These are phyloP conservation scores for Beta vulgaris DNA, from an alignment of 148 eudicot genomes.

Conservation along the genomic window DNA sequence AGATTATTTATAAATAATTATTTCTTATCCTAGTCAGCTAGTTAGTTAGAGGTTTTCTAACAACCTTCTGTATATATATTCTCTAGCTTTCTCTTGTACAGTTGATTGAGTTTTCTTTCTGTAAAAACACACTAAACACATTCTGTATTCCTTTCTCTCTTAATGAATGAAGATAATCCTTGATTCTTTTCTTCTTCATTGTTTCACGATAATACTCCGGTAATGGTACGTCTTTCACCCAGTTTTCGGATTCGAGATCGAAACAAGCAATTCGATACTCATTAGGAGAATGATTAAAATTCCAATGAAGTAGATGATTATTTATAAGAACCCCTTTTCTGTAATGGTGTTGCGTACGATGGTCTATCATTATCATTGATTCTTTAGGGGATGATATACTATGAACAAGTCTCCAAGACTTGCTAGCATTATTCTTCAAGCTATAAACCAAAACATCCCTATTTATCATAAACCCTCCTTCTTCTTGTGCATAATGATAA, in stretches of 20 bases:
- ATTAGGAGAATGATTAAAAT: not conserved
- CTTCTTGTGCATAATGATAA: too few species aligned
- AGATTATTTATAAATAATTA: not conserved
- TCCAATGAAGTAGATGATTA: not conserved
- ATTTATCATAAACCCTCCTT: too few species aligned
- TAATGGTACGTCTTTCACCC: slow-evolving; percentile 11
- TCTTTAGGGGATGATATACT: not conserved
- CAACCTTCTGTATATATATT: too few species aligned
- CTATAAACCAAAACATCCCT: not conserved
- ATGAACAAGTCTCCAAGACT: not conserved
- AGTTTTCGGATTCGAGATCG: not conserved
- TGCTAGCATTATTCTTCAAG: not conserved
- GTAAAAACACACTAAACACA: too few species aligned
- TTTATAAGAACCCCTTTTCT: not conserved
- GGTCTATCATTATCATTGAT: not conserved
- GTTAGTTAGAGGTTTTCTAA: too few species aligned
- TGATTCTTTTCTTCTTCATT: too few species aligned
- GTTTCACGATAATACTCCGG: not conserved
- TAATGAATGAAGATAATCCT: too few species aligned
- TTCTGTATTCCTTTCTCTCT: too few species aligned
- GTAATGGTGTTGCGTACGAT: too few species aligned
- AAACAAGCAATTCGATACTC: slow-evolving; percentile 7
- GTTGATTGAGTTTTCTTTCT: too few species aligned
- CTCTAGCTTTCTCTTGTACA: too few species aligned
- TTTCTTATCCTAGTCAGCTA: too few species aligned